phyloP scores from a whole-genome alignment of 1,284 basidiomycete species.

The Earliella scabrosa region DNA sequence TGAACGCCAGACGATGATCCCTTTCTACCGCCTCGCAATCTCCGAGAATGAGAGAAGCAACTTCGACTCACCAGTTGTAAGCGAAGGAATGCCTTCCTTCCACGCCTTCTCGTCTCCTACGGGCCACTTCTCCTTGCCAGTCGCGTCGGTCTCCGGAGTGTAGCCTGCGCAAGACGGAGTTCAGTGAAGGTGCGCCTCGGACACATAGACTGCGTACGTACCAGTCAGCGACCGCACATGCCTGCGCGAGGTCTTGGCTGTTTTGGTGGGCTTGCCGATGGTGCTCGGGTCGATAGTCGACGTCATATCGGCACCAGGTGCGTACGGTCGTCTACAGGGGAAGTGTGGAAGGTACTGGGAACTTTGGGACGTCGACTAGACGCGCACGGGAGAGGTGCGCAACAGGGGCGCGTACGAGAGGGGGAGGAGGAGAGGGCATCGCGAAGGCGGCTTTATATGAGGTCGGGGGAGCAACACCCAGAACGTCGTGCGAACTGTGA shows the following conservation, averaged over 20 bases:
- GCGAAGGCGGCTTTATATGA: conserved; percentile 2
- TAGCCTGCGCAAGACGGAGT: conserved; percentile 54
- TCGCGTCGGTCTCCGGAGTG: conserved; percentile 71
- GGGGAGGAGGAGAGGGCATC: background rate
- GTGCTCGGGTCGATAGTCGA: conserved; percentile 63
- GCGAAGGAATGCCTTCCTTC: conserved; percentile 67
- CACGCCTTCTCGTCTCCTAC: conserved; percentile 81
- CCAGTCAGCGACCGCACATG: conserved; percentile 80
- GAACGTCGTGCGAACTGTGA: conserved; percentile 11
- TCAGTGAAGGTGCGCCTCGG: conserved; percentile 1
- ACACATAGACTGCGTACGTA: conserved; percentile 31
- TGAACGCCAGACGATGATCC: conserved; percentile 12
- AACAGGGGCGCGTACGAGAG: conserved; percentile 1
- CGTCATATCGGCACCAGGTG: conserved; percentile 39
- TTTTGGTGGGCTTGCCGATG: conserved; percentile 60
- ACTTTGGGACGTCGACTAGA: background rate
- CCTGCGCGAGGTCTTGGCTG: conserved; percentile 46
- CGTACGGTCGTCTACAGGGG: background rate
- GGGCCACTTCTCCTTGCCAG: conserved; percentile 85
- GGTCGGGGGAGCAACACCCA: background rate
- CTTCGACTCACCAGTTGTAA: conserved; percentile 64
- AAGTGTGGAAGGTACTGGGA: background rate
- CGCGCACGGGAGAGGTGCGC: background rate
- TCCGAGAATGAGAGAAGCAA: background rate
- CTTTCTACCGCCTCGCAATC: background rate